Conservation (phyloP, 495 filamentous ascomycete genomes). For the Podospora conica region DNA sequence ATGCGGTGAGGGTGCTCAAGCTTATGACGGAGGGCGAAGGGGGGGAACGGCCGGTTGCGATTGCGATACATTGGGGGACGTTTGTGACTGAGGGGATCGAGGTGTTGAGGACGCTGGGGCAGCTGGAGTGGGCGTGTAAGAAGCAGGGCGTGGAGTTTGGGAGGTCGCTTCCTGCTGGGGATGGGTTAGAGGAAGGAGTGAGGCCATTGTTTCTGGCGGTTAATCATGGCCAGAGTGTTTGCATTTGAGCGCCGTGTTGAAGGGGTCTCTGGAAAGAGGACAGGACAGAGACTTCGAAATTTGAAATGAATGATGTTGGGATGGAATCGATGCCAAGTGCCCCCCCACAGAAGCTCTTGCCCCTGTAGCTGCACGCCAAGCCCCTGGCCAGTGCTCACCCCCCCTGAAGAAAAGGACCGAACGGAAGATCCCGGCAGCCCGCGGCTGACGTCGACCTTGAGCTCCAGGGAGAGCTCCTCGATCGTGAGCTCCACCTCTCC, state of each 20-base stretch:
- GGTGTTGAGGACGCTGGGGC: slow-evolving; percentile 24
- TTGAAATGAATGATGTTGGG: neutral
- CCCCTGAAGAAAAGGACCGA: neutral
- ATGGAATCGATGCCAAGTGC: neutral
- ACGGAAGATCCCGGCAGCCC: neutral
- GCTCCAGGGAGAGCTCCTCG: neutral
- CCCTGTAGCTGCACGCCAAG: neutral
- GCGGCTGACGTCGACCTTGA: neutral
- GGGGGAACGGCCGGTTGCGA: slow-evolving; percentile 12
- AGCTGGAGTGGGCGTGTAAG: slow-evolving; percentile 28
- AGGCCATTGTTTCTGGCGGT: slow-evolving; percentile 7
- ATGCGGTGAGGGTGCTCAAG: slow-evolving; percentile 26
- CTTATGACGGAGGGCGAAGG: slow-evolving; percentile 15
- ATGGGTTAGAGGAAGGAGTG: too few relatives aligned
- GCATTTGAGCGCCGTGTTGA: neutral
- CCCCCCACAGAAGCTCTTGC: neutral
- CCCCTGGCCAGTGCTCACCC: neutral
- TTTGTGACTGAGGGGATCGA: slow-evolving; percentile 27
- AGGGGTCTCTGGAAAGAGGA: neutral
- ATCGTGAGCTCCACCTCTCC: neutral
- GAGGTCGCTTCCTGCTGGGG: neutral
- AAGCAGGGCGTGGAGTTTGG: slow-evolving; percentile 24
- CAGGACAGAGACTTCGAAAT: too few relatives aligned
- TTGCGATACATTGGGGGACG: slow-evolving; percentile 33
- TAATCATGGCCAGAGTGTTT: slow-evolving; percentile 12